These are phyloP conservation scores for Myxozyma geophila DNA, from an alignment of 805 yeast species.

Conservation along the genomic window DNA sequence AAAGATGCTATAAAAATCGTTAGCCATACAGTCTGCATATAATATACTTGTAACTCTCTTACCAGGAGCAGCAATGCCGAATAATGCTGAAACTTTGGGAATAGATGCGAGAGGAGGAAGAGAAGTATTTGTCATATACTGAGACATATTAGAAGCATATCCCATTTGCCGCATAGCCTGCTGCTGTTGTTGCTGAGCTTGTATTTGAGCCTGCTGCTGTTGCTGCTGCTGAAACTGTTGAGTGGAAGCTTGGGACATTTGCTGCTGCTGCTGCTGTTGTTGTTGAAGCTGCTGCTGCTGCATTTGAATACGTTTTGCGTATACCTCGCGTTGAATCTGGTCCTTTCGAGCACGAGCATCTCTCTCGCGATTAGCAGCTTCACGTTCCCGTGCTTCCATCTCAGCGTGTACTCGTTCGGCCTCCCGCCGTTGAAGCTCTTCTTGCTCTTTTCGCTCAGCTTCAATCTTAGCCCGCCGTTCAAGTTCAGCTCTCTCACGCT, in stretches of 20 bases:
- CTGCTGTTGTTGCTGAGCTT: conserved; percentile 8
- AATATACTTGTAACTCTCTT: not conserved
- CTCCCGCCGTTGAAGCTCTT: conserved; percentile 25
- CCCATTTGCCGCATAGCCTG: conserved; percentile 23
- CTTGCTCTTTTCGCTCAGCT: conserved; percentile 13
- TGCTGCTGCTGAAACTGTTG: conserved; percentile 14
- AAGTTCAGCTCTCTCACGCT: conserved; percentile 29
- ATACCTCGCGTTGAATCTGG: conserved; percentile 26
- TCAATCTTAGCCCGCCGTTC: conserved; percentile 24
- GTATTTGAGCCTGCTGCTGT: conserved; percentile 15
- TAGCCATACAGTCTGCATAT: not conserved
- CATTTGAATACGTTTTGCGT: conserved; percentile 29
- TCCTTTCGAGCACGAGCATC: conserved; percentile 36
- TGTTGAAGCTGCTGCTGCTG: conserved; percentile 33
- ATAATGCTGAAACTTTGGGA: conserved; percentile 4
- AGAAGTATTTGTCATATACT: conserved; percentile 4
- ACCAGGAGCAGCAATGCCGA: conserved; percentile 9
- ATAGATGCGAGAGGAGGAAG: conserved; percentile 5
- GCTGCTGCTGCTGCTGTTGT: conserved; percentile 28
- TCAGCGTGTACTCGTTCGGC: conserved; percentile 27
- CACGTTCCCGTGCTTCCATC: conserved; percentile 31
- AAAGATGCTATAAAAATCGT: not conserved
- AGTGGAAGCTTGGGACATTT: conserved; percentile 17
- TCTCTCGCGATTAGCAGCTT: conserved; percentile 29
- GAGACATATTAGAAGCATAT: not conserved